Percentiles rank a stretch among this genome's conserved stretches.
phyloP scores from a whole-genome alignment of 331 rosid species.

The Quercus lobata region DNA sequence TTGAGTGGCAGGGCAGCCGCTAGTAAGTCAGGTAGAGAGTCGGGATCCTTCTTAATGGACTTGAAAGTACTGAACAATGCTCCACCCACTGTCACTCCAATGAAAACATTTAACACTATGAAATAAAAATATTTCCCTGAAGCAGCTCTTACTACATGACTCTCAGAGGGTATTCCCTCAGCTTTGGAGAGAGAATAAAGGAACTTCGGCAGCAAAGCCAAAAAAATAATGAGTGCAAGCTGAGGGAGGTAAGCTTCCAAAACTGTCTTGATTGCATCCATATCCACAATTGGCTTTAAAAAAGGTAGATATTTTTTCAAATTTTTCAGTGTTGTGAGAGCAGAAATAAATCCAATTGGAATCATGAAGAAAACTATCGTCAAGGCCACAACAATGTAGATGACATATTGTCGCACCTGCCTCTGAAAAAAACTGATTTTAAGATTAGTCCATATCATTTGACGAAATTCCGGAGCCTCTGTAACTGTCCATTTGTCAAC shows the following conservation, averaged over 20 bases:
- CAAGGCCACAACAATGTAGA: slow-evolving; percentile 63
- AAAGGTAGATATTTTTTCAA: slow-evolving; percentile 70
- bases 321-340: slow-evolving; percentile 63
- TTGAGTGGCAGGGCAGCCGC: slow-evolving; percentile 63
- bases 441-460: slow-evolving; percentile 76
- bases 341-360: slow-evolving; percentile 67
- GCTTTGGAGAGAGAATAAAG: slow-evolving; percentile 66
- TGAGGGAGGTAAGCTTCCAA: slow-evolving; percentile 96
- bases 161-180: slow-evolving; percentile 77
- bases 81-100: slow-evolving; percentile 78
- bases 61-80: slow-evolving; percentile 66
- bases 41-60: slow-evolving; percentile 39
- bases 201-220: slow-evolving; percentile 80
- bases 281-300: slow-evolving; percentile 48
- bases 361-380: slow-evolving; percentile 66
- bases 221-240: slow-evolving; percentile 68
- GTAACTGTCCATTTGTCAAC: slow-evolving; percentile 64
- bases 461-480: slow-evolving; percentile 75
- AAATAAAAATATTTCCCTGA: slow-evolving; percentile 90
- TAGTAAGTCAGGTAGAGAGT: slow-evolving; percentile 29
- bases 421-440: slow-evolving; percentile 54
- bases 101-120: slow-evolving; percentile 67
- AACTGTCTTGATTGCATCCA: slow-evolving; percentile 40
- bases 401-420: slow-evolving; percentile 59
- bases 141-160: slow-evolving; percentile 83